These are phyloP conservation scores for Xylona heveae DNA, from an alignment of 495 filamentous ascomycete species.

Conservation along the genomic window DNA sequence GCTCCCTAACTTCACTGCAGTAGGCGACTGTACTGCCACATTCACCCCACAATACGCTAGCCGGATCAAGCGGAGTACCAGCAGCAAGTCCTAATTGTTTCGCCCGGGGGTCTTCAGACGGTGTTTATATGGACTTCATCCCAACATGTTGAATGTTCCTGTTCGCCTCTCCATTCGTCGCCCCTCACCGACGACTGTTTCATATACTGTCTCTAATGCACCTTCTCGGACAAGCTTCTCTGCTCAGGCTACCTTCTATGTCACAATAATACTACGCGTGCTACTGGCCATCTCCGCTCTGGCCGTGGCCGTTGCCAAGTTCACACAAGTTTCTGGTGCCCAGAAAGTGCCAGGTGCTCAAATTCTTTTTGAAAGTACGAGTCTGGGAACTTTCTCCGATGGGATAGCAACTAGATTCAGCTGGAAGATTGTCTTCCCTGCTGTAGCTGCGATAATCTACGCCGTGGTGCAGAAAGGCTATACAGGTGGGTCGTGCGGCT, in stretches of 20 bases:
- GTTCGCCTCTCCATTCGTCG: constrained; percentile 40
- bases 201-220: constrained; percentile 66
- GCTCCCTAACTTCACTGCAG: too few relatives aligned
- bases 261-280: constrained; percentile 26
- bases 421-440: constrained; percentile 12
- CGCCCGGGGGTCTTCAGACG: too few relatives aligned
- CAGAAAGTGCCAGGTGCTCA: constrained; percentile 7
- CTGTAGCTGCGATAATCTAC: constrained; percentile 19
- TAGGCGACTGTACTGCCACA: too few relatives aligned
- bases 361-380: neutral
- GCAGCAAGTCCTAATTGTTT: too few relatives aligned
- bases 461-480: constrained; percentile 27
- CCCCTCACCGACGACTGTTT: constrained; percentile 68
- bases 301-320: constrained; percentile 19
- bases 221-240: constrained; percentile 31
- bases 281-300: constrained; percentile 14
- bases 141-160: too few relatives aligned
- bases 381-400: constrained; percentile 9
- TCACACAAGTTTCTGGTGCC: constrained; percentile 12
- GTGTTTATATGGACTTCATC: too few relatives aligned
- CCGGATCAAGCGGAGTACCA: too few relatives aligned
- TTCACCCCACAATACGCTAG: too few relatives aligned
- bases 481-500: constrained; percentile 19
- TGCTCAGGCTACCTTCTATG: constrained; percentile 28
- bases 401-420: constrained; percentile 13